Percentiles rank a stretch among this genome's conserved stretches.
phyloP scores from a whole-genome alignment of 371 early-diverging fungal genomes.

The Syncephalastrum racemosum region DNA sequence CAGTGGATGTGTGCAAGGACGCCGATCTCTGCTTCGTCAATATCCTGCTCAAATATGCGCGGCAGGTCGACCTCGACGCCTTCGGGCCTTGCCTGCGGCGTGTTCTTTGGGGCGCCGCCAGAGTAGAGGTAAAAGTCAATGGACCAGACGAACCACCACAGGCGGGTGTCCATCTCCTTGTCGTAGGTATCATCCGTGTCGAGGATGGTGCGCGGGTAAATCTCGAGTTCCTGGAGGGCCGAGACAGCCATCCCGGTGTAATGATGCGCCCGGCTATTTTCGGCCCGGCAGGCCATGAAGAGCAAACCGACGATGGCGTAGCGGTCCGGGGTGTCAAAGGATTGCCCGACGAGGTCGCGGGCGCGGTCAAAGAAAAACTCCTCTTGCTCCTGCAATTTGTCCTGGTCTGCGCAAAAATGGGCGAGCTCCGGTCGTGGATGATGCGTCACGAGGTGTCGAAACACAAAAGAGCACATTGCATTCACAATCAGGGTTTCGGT shows the following conservation, averaged over 20 bases:
- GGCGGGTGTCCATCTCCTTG: slow-evolving; percentile 49
- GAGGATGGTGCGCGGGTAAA: slow-evolving; percentile 41
- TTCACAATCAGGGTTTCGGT: slow-evolving; percentile 45
- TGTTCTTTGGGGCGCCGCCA: slow-evolving; percentile 34
- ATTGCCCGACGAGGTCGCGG: slow-evolving; percentile 37
- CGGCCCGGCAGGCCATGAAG: slow-evolving; percentile 29
- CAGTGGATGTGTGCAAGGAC: slow-evolving; percentile 31
- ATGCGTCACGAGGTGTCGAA: slow-evolving; percentile 38
- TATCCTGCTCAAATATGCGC: slow-evolving; percentile 43
- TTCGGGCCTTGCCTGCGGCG: slow-evolving; percentile 29
- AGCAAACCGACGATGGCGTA: slow-evolving; percentile 33
- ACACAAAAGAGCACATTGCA: slow-evolving; percentile 36
- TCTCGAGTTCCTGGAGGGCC: slow-evolving; percentile 38
- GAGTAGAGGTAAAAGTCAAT: slow-evolving; percentile 45
- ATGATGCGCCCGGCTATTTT: slow-evolving; percentile 32
- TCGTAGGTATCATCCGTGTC: slow-evolving; percentile 37
- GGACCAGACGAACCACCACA: slow-evolving; percentile 54
- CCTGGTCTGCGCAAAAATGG: slow-evolving; percentile 31
- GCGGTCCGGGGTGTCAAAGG: slow-evolving; percentile 45
- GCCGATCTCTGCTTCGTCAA: slow-evolving; percentile 37
- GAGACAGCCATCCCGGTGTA: slow-evolving; percentile 52
- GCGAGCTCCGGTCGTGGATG: slow-evolving; percentile 29
- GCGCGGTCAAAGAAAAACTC: slow-evolving; percentile 48
- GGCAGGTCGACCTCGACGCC: slow-evolving; percentile 33
- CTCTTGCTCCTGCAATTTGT: slow-evolving; percentile 43